Evolutionary conservation across 805 yeast species (phyloP).

Genomic region (Zygoascus biomembranicola): DNA sequence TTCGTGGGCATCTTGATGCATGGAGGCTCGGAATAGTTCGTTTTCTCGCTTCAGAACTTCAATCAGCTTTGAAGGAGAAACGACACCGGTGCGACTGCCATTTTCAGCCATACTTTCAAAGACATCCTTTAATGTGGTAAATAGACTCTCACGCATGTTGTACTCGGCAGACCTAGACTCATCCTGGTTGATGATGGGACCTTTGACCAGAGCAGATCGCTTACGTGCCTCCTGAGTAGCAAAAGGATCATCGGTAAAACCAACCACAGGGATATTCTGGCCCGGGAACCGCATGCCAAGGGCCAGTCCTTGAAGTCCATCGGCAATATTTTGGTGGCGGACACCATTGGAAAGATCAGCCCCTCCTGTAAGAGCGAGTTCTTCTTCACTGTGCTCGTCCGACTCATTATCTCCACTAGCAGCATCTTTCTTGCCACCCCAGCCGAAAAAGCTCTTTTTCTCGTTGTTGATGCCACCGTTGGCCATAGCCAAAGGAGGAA

Average conservation of each 20-base stretch:
- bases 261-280: constrained; percentile 39
- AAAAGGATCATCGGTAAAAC: constrained; percentile 33
- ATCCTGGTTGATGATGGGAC: constrained; percentile 81
- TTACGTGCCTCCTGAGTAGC: constrained; percentile 66
- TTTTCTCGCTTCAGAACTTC: constrained; percentile 74
- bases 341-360: neutral
- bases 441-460: neutral
- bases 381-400: neutral
- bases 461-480: neutral
- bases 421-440: constrained; percentile 1
- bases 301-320: constrained; percentile 26
- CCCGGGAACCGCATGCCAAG: constrained; percentile 34
- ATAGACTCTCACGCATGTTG: constrained; percentile 42
- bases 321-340: neutral
- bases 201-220: constrained; percentile 64
- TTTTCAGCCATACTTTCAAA: constrained; percentile 79
- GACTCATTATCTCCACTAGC: neutral
- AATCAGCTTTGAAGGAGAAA: constrained; percentile 69
- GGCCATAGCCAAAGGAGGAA: neutral
- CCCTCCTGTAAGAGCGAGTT: neutral
- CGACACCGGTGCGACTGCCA: constrained; percentile 64
- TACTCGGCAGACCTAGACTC: constrained; percentile 48
- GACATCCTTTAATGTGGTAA: constrained; percentile 69
- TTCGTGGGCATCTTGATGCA: constrained; percentile 99
- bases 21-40: constrained; percentile 74